These are phyloP conservation scores for Lizonia empirigonia DNA, from an alignment of 2,329 filamentous ascomycete species.

Conservation along the genomic window DNA sequence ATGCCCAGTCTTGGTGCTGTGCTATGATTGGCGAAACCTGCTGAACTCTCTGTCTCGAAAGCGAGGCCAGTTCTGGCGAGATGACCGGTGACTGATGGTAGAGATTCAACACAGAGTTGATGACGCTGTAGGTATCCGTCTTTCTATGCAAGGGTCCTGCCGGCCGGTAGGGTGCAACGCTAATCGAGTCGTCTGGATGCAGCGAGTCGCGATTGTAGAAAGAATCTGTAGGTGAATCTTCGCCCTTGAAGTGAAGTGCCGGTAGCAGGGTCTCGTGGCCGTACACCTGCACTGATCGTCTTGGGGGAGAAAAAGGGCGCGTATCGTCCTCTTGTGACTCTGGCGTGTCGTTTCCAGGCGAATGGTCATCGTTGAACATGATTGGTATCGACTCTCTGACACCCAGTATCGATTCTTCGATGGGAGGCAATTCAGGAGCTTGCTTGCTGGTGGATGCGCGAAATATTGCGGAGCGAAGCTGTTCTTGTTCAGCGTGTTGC, in stretches of 20 bases:
- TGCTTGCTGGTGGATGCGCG: constrained; percentile 22
- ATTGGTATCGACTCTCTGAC: constrained; percentile 63
- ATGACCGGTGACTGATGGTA: constrained; percentile 48
- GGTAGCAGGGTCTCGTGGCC: constrained; percentile 19
- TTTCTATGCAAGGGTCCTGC: constrained; percentile 43
- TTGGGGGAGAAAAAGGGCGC: constrained; percentile 20
- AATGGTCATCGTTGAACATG: constrained; percentile 54
- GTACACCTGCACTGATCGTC: constrained; percentile 22
- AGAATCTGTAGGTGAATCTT: constrained; percentile 41
- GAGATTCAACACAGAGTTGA: constrained; percentile 50
- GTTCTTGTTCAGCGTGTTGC: constrained; percentile 20
- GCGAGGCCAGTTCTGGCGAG: constrained; percentile 48
- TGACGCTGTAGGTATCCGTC: constrained; percentile 52
- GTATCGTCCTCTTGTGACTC: constrained; percentile 16
- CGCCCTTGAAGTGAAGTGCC: constrained; percentile 36
- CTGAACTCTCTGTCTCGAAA: constrained; percentile 50
- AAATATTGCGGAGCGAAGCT: constrained; percentile 40
- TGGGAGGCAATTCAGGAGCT: constrained; percentile 20
- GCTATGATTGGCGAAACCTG: constrained; percentile 59
- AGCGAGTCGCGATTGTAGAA: constrained; percentile 43
- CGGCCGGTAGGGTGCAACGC: constrained; percentile 42
- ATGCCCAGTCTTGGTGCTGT: constrained; percentile 60
- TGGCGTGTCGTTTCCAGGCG: constrained; percentile 7
- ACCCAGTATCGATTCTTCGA: constrained; percentile 54
- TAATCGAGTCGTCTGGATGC: constrained; percentile 47